phyloP scores from a whole-genome alignment of 139 green algal genomes.

The Microglena sp. region DNA sequence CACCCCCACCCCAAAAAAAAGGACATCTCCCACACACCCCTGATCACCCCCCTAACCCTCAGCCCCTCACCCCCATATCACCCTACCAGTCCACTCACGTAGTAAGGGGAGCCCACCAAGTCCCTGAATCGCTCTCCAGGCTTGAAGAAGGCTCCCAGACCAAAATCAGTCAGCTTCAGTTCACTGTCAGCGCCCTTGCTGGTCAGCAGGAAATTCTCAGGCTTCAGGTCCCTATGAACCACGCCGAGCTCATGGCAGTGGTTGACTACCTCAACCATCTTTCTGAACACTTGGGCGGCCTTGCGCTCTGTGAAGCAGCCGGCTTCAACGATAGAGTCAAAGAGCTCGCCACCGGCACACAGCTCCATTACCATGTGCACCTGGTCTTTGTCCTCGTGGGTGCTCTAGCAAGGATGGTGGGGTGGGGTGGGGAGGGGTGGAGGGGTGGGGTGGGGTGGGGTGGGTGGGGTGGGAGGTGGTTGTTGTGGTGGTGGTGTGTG shows the following conservation, averaged over 20 bases:
- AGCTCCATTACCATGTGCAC: constrained; percentile 89
- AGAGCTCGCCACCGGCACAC: constrained; percentile 83
- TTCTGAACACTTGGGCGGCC: constrained; percentile 57
- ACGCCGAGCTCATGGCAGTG: constrained; percentile 91
- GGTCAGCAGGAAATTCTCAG: constrained; percentile 96
- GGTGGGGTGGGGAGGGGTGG: too few relatives aligned
- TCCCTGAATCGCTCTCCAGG: constrained; percentile 72
- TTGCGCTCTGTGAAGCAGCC: constrained; percentile 68
- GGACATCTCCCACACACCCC: constrained; percentile 76
- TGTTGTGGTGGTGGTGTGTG: too few relatives aligned
- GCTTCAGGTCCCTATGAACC: constrained; percentile 83
- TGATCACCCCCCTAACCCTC: too few relatives aligned
- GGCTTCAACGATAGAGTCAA: constrained; percentile 85
- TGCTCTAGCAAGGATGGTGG: too few relatives aligned
- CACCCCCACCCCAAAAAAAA: too few relatives aligned
- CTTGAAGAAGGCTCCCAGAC: constrained; percentile 76
- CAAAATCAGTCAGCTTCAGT: constrained; percentile 77
- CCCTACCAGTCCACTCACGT: too few relatives aligned
- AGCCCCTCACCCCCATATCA: too few relatives aligned
- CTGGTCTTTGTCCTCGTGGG: constrained; percentile 72
- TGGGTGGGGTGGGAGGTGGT: too few relatives aligned
- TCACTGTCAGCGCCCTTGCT: constrained; percentile 41
- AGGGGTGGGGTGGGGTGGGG: too few relatives aligned
- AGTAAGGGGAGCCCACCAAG: constrained; percentile 83
- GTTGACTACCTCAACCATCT: constrained; percentile 86